Evolutionary conservation across 495 filamentous ascomycete genomes (phyloP).

Genomic region (Trichoderma gamsii): DNA sequence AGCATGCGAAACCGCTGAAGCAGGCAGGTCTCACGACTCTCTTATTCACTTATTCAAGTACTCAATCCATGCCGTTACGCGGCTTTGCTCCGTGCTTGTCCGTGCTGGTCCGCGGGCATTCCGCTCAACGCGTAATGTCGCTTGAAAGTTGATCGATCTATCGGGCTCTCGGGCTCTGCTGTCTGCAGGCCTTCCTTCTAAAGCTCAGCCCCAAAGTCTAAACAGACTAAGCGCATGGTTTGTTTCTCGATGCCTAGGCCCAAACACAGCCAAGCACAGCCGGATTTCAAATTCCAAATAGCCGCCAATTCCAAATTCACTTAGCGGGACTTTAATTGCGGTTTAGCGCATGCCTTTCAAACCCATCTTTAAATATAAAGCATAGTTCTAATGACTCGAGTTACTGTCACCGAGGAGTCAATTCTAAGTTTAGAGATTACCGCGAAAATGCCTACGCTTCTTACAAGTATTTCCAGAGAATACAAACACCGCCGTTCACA

Average conservation of each 20-base stretch:
- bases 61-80: too few species aligned
- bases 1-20: too few species aligned
- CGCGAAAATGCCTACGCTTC: not conserved
- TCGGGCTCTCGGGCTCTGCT: not conserved
- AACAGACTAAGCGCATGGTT: not conserved
- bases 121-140: not conserved
- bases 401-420: not conserved
- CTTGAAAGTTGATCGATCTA: not conserved
- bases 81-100: too few species aligned
- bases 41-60: too few species aligned
- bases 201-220: conserved; percentile 16
- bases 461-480: not conserved
- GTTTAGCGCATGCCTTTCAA: not conserved
- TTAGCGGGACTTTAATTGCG: not conserved
- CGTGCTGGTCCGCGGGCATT: too few species aligned
- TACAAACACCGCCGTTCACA: conserved; percentile 24
- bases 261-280: too few species aligned
- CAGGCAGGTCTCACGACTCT: too few species aligned
- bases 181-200: not conserved
- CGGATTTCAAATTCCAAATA: not conserved
- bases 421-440: not conserved
- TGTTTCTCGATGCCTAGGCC: not conserved
- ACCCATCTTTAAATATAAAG: not conserved
- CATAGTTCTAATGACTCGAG: not conserved
- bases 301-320: too few species aligned